phyloP scores from a whole-genome alignment of 2,329 filamentous ascomycete species.

The Stagonosporopsis rhizophila region DNA sequence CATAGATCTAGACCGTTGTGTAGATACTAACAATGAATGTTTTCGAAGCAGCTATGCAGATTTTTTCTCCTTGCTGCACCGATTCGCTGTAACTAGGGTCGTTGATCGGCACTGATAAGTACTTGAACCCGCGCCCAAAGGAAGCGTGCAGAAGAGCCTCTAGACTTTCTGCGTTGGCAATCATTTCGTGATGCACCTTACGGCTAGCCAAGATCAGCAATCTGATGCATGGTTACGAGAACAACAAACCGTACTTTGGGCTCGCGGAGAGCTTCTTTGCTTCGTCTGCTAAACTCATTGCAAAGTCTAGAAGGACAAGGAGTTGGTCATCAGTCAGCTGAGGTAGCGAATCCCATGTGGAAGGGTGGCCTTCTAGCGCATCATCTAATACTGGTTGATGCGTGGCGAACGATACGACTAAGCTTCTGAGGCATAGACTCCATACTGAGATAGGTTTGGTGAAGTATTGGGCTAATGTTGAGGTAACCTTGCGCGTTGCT shows the following conservation, averaged over 20 bases:
- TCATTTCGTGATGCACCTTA: constrained; percentile 60
- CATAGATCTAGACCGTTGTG: not conserved
- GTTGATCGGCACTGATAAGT: constrained; percentile 35
- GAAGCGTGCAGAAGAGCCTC: constrained; percentile 57
- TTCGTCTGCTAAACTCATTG: constrained; percentile 69
- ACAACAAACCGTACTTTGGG: constrained; percentile 47
- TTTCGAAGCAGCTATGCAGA: constrained; percentile 43
- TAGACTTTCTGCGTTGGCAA: constrained; percentile 60
- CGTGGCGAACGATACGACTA: constrained; percentile 65
- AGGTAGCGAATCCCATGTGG: constrained; percentile 55
- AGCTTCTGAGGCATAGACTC: constrained; percentile 69
- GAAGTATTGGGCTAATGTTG: constrained; percentile 78
- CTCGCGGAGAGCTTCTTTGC: constrained; percentile 72
- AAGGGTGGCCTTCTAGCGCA: constrained; percentile 53
- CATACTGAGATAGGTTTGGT: constrained; percentile 73
- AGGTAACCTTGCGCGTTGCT: constrained; percentile 76
- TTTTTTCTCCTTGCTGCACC: constrained; percentile 40
- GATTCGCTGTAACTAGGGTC: constrained; percentile 32
- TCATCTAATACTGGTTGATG: constrained; percentile 58
- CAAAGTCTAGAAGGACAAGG: constrained; percentile 70
- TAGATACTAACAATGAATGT: constrained; percentile 42
- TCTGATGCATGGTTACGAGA: not conserved
- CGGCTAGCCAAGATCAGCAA: constrained; percentile 34
- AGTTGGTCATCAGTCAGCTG: constrained; percentile 60
- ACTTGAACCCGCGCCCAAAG: constrained; percentile 46